Percentiles rank a stretch among this genome's conserved stretches.
These are phyloP conservation scores for Mucor indicus DNA, from an alignment of 371 early-diverging fungal species.

Conservation along the genomic window DNA sequence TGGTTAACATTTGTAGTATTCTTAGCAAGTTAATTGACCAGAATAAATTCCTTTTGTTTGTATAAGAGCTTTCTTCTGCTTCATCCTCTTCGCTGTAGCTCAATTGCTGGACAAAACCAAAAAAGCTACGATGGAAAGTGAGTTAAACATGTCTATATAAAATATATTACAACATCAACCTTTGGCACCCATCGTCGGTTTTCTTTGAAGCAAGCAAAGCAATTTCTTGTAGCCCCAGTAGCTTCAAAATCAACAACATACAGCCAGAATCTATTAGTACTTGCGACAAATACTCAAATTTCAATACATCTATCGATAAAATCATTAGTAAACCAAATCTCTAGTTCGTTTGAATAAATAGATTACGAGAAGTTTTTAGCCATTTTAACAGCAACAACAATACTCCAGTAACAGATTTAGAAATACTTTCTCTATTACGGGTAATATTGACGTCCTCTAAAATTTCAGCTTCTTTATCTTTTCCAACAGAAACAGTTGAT, in stretches of 20 bases:
- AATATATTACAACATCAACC: constrained; percentile 3
- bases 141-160: neutral
- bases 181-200: constrained; percentile 61
- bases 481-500: constrained; percentile 30
- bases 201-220: constrained; percentile 46
- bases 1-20: constrained; percentile 80
- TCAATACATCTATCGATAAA: constrained; percentile 55
- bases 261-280: constrained; percentile 81
- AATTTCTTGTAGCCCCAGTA: constrained; percentile 76
- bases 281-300: constrained; percentile 77
- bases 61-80: constrained; percentile 9
- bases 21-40: constrained; percentile 74
- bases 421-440: constrained; percentile 72
- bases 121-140: constrained; percentile 7
- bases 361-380: constrained; percentile 67
- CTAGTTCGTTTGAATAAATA: too few species aligned
- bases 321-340: neutral
- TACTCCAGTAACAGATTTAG: constrained; percentile 73
- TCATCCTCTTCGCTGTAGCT: constrained; percentile 1
- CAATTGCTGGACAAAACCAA: constrained; percentile 8
- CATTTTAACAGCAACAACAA: constrained; percentile 66
- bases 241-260: constrained; percentile 74
- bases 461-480: constrained; percentile 12
- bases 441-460: constrained; percentile 54
- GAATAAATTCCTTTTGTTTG: constrained; percentile 63